Conservation (phyloP, 2,329 filamentous ascomycete species). For the Pleomassaria siparia region DNA sequence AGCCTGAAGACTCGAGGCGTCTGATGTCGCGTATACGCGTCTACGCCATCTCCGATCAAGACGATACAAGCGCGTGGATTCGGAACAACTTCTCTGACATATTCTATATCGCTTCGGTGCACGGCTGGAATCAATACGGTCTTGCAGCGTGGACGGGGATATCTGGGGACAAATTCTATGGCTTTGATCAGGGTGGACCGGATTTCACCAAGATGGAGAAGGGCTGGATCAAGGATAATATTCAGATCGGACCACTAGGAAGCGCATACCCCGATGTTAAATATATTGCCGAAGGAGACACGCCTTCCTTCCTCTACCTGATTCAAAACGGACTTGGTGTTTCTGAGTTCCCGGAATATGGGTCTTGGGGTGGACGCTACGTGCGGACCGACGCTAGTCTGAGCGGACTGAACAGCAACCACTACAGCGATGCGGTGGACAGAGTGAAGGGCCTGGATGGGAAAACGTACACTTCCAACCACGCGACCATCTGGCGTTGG, state of each 20-base stretch:
- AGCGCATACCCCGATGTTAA: slow-evolving; percentile 47
- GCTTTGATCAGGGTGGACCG: slow-evolving; percentile 52
- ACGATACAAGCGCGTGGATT: slow-evolving; percentile 60
- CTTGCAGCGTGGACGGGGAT: slow-evolving; percentile 60
- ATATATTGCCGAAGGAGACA: slow-evolving; percentile 59
- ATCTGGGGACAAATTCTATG: slow-evolving; percentile 51
- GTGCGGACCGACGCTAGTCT: slow-evolving; percentile 34
- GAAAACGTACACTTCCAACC: slow-evolving; percentile 43
- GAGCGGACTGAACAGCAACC: slow-evolving; percentile 36
- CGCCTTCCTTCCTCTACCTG: slow-evolving; percentile 54
- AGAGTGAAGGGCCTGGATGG: slow-evolving; percentile 38
- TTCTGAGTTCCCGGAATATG: slow-evolving; percentile 51
- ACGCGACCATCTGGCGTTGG: slow-evolving; percentile 59
- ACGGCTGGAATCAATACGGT: slow-evolving; percentile 59
- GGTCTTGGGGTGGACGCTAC: slow-evolving; percentile 56
- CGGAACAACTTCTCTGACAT: slow-evolving; percentile 56
- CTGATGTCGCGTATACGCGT: slow-evolving; percentile 37
- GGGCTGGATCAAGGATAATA: slow-evolving; percentile 56
- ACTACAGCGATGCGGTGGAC: slow-evolving; percentile 44
- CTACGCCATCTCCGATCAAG: slow-evolving; percentile 60
- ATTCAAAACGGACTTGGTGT: slow-evolving; percentile 53
- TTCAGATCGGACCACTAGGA: slow-evolving; percentile 54
- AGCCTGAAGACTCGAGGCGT: slow-evolving; percentile 36
- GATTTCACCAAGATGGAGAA: slow-evolving; percentile 52
- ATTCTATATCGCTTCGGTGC: slow-evolving; percentile 58